Evolutionary conservation across 2,329 filamentous ascomycete genomes (phyloP), one percentile per base, ranked within the genome.

Genomic region (Aspergillus caelatus): DNA sequence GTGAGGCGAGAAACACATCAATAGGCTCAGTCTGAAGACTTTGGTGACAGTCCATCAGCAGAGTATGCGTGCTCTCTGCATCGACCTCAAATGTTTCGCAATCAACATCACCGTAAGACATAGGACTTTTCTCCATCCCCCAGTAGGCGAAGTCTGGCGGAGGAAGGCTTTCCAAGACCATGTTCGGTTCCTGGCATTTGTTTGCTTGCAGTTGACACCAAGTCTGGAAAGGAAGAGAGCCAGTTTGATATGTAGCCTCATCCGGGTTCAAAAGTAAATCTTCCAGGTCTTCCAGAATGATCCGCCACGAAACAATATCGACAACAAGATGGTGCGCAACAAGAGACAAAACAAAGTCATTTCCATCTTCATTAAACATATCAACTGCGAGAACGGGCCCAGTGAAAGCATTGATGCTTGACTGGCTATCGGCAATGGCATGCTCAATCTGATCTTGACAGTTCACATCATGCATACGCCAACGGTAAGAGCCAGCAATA

Each of bases 361-460:
- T 68, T 1, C 74, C 73, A 43, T 77, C 65, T 3, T 78, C 62
- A 7, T 76, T 66, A 62, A 83, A 79, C 11, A 83, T 64, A 58
- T 83, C 79, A 4, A 80, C 73, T 0, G 78, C 78, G 36, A 83
- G 70, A 0, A 82, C 67, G 1, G 81, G 77, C 0, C 78, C 77
- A 21, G 72, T 66, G n/a, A 78, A 70, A 36, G 71, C 73, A 62
- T 77, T 72, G 53, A 80, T 76, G 30, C 67, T 71, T 4, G 66
- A 67, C 60, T 79, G 77, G 57, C 74, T 77, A 1, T 72, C 65
- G 0, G 69, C 66, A 36, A 78, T 68, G 16, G 67, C 66, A 0
- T 59, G 19, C 53, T 77, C 72, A 5, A 72, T 65, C 16, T 71
- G 66, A 2, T 69, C 63, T 50, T 68, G 67, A 26, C 39, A 62